phyloP scores from a whole-genome alignment of 2,329 filamentous ascomycete genomes.

The Verticillium longisporum region DNA sequence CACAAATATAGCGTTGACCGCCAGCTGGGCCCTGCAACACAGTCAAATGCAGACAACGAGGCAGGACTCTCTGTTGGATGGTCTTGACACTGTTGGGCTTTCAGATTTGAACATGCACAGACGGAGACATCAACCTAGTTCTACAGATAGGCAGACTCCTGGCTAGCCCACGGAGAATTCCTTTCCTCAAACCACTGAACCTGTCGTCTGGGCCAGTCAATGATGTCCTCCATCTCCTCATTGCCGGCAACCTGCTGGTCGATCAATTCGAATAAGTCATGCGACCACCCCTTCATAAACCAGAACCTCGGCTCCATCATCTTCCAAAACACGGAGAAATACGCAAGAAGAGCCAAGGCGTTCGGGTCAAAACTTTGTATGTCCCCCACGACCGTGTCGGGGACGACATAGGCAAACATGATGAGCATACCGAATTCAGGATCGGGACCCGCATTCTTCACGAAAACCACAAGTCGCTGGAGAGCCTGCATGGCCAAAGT shows the following conservation, averaged over 20 bases:
- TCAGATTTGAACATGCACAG: no score
- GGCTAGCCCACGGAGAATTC: no score
- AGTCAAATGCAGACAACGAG: no score
- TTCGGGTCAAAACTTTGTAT: conserved; percentile 14
- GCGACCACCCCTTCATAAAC: conserved; percentile 18
- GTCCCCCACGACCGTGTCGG: conserved; percentile 18
- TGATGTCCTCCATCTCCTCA: neutral
- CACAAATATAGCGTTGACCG: no score
- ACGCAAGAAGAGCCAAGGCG: conserved; percentile 17
- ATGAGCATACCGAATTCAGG: conserved; percentile 15
- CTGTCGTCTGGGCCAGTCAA: neutral
- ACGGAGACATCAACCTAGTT: no score
- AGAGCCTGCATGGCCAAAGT: conserved; percentile 10
- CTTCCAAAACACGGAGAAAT: conserved; percentile 17
- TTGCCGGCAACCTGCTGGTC: conserved; percentile 8
- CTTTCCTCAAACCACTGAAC: neutral
- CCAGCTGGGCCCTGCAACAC: no score
- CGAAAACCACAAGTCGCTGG: conserved; percentile 10
- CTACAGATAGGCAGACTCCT: no score
- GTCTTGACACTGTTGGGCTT: no score
- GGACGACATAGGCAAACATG: conserved; percentile 18
- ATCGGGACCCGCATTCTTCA: conserved; percentile 14
- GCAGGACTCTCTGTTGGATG: no score
- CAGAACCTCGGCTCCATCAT: conserved; percentile 18
- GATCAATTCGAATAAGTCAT: conserved; percentile 12